Conservation (phyloP, 2,329 filamentous ascomycete species). For the Rhynchosporium graminicola region DNA sequence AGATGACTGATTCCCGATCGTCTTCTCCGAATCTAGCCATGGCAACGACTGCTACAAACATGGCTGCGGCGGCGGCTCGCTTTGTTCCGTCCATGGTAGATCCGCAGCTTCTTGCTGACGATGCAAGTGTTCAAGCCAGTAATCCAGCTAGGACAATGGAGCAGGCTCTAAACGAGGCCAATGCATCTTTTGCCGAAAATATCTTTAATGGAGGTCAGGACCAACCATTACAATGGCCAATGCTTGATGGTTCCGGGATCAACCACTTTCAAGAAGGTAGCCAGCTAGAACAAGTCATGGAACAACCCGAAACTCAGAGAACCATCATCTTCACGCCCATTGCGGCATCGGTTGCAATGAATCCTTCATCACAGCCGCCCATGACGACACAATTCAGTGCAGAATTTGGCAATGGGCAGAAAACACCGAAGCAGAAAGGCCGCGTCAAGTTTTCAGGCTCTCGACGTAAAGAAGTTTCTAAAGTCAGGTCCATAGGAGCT, state of each 20-base stretch:
- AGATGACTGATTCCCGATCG: slow-evolving; percentile 31
- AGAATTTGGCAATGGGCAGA: slow-evolving; percentile 39
- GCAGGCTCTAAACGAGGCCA: slow-evolving; percentile 33
- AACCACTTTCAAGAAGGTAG: slow-evolving; percentile 14
- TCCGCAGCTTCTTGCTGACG: slow-evolving; percentile 38
- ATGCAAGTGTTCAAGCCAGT: slow-evolving; percentile 27
- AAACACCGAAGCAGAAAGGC: slow-evolving; percentile 45
- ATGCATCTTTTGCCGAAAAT: slow-evolving; percentile 30
- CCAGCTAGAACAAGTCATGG: slow-evolving; percentile 14
- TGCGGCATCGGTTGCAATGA: slow-evolving; percentile 30
- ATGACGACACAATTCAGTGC: slow-evolving; percentile 40
- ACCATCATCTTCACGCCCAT: slow-evolving; percentile 25
- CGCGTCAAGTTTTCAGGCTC: slow-evolving; percentile 58
- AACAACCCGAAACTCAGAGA: slow-evolving; percentile 25
- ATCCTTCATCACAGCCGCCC: slow-evolving; percentile 16
- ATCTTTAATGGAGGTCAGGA: slow-evolving; percentile 24
- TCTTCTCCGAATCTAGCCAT: slow-evolving; percentile 36
- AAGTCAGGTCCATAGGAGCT: slow-evolving; percentile 64
- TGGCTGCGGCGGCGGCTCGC: slow-evolving; percentile 34
- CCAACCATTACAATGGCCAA: slow-evolving; percentile 37
- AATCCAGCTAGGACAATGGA: slow-evolving; percentile 28
- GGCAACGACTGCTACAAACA: slow-evolving; percentile 35
- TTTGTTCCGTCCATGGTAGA: slow-evolving; percentile 41
- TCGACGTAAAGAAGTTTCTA: slow-evolving; percentile 65
- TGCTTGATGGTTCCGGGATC: slow-evolving; percentile 30